Conservation (phyloP, 2,329 filamentous ascomycete genomes). For the Colletotrichum sp. region DNA sequence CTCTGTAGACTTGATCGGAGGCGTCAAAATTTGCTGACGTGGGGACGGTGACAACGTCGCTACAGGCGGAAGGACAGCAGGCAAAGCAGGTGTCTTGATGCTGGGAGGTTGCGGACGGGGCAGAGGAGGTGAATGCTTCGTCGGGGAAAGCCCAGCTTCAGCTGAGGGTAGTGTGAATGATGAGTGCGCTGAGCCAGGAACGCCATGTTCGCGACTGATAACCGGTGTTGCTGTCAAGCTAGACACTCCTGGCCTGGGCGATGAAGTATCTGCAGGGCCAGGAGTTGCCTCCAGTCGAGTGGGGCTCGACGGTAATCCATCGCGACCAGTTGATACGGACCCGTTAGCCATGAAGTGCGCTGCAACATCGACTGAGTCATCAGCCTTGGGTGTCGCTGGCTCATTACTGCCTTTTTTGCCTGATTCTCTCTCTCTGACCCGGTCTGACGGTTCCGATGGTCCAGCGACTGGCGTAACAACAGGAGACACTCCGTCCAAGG, state of each 20-base stretch:
- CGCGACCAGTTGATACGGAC: not conserved
- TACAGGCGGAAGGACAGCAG: conserved; percentile 61
- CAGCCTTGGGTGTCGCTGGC: conserved; percentile 5
- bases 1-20: conserved; percentile 61
- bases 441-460: not conserved
- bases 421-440: not conserved
- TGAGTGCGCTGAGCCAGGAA: conserved; percentile 14
- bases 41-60: conserved; percentile 63
- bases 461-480: not conserved
- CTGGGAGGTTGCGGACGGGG: conserved; percentile 21
- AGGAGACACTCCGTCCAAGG: not conserved
- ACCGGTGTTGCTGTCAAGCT: conserved; percentile 19
- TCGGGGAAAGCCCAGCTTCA: conserved; percentile 55
- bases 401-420: not conserved
- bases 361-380: not conserved
- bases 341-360: not conserved
- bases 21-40: conserved; percentile 61
- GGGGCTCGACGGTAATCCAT: not conserved
- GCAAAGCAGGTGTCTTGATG: conserved; percentile 22
- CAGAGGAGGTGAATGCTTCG: conserved; percentile 55
- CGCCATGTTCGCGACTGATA: conserved; percentile 19
- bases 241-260: conserved; percentile 12
- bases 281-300: not conserved
- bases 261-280: not conserved
- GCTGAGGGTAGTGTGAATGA: conserved; percentile 36